Evolutionary conservation across 2,329 filamentous ascomycete species (phyloP).

Genomic region (Trichoderma harzianum): DNA sequence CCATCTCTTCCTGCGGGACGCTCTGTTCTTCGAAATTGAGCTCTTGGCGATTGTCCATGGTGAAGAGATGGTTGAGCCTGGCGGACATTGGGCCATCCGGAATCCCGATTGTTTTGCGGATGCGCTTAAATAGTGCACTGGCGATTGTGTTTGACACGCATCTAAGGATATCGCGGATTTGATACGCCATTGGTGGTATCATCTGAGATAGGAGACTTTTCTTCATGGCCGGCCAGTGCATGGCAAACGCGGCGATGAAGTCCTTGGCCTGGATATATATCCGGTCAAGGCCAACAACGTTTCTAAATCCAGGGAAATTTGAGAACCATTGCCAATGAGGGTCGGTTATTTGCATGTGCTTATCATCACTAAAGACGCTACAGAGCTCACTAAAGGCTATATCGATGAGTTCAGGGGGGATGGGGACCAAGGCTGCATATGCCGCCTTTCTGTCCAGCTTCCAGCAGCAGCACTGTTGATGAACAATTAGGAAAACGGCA

Average conservation of each 20-base stretch:
- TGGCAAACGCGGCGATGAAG: conserved; percentile 27
- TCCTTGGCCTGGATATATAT: conserved; percentile 17
- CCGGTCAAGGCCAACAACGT: neutral
- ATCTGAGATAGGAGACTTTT: conserved; percentile 19
- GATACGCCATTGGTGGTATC: conserved; percentile 30
- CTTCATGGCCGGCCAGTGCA: conserved; percentile 24
- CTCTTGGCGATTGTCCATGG: conserved; percentile 27
- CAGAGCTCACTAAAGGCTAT: conserved; percentile 23
- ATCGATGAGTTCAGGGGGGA: conserved; percentile 21
- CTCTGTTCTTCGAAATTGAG: neutral
- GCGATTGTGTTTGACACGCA: conserved; percentile 29
- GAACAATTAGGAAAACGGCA: conserved; percentile 60
- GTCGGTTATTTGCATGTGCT: conserved; percentile 23
- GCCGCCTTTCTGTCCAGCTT: conserved; percentile 38
- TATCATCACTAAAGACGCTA: conserved; percentile 25
- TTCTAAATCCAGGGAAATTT: conserved; percentile 24
- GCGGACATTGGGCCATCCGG: conserved; percentile 21
- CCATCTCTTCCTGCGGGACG: neutral
- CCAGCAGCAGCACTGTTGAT: conserved; percentile 63
- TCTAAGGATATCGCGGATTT: conserved; percentile 24
- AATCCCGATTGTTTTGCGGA: conserved; percentile 28
- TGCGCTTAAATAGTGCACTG: conserved; percentile 30
- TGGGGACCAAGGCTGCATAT: conserved; percentile 24
- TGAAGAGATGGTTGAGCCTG: conserved; percentile 26
- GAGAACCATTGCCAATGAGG: conserved; percentile 31